phyloP scores from a whole-genome alignment of 2,329 filamentous ascomycete species.

The Cercospora nicotianae region DNA sequence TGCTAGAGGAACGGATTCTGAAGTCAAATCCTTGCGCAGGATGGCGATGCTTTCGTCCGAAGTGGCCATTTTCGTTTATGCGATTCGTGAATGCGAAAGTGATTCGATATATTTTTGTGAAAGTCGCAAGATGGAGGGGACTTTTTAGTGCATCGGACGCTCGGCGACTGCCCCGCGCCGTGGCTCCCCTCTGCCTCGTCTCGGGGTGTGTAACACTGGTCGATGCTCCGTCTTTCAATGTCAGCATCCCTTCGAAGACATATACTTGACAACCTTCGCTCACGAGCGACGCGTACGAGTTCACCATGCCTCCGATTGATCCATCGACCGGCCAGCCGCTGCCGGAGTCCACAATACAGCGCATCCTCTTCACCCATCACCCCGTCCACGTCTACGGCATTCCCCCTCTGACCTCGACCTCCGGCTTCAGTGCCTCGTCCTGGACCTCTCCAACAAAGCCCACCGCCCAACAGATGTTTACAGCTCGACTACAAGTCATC shows the following conservation, averaged over 20 bases:
- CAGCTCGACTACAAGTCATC: slow-evolving; percentile 66
- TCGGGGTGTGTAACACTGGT: not conserved
- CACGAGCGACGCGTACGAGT: not conserved
- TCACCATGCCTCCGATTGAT: slow-evolving; percentile 64
- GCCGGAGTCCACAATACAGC: slow-evolving; percentile 75
- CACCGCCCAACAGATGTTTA: slow-evolving; percentile 75
- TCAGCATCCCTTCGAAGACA: not conserved
- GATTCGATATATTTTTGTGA: not conserved
- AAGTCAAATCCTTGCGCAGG: slow-evolving; percentile 73
- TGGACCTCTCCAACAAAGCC: slow-evolving; percentile 71
- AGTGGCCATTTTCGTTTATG: slow-evolving; percentile 9
- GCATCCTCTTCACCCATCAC: slow-evolving; percentile 74
- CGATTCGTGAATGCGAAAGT: not conserved
- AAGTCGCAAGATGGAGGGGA: not conserved
- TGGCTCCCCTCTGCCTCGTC: not conserved
- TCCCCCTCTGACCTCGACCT: slow-evolving; percentile 73
- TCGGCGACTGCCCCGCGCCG: slow-evolving; percentile 1
- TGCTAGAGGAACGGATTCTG: slow-evolving; percentile 78
- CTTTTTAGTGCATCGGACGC: not conserved
- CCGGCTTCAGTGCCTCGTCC: slow-evolving; percentile 72
- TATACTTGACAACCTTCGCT: not conserved
- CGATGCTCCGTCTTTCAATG: not conserved
- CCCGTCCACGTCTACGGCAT: slow-evolving; percentile 85
- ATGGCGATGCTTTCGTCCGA: slow-evolving; percentile 54
- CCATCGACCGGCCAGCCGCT: slow-evolving; percentile 63